Percentiles rank a stretch among this genome's conserved stretches.
phyloP scores from a whole-genome alignment of 2,329 filamentous ascomycete species.

The Penicillium capsulatum region DNA sequence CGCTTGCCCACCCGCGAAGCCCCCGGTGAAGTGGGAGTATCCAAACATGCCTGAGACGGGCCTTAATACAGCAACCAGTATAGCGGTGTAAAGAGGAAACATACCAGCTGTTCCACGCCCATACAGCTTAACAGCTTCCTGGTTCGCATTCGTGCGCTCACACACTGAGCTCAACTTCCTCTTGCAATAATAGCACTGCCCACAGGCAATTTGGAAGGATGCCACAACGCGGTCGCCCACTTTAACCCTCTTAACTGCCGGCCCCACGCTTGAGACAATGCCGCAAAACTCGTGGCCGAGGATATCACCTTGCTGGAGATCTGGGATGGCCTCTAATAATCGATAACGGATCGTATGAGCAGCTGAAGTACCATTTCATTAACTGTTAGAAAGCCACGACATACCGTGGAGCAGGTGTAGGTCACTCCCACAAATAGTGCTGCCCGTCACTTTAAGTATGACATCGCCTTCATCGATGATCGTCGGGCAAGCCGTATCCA shows the following conservation, averaged over 20 bases:
- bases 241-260: conserved; percentile 51
- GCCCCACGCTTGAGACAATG: conserved; percentile 53
- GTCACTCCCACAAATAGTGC: conserved; percentile 59
- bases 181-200: conserved; percentile 69
- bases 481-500: conserved; percentile 65
- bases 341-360: too few species aligned
- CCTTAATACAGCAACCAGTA: neutral
- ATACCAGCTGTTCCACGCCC: conserved; percentile 68
- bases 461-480: conserved; percentile 71
- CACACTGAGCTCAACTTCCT: conserved; percentile 76
- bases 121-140: conserved; percentile 73
- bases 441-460: conserved; percentile 71
- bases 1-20: conserved; percentile 81
- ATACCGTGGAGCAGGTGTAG: conserved; percentile 49
- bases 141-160: conserved; percentile 71
- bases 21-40: conserved; percentile 72
- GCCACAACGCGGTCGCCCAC: conserved; percentile 70
- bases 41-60: conserved; percentile 59
- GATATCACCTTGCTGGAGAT: conserved; percentile 62
- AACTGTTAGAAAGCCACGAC: neutral
- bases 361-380: conserved; percentile 12
- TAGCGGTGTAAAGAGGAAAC: conserved; percentile 9
- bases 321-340: conserved; percentile 51
- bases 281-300: conserved; percentile 59
- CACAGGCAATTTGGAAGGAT: conserved; percentile 75